These are phyloP conservation scores for Lentinula guzmanii DNA, from an alignment of 768 basidiomycete genomes.

Conservation along the genomic window DNA sequence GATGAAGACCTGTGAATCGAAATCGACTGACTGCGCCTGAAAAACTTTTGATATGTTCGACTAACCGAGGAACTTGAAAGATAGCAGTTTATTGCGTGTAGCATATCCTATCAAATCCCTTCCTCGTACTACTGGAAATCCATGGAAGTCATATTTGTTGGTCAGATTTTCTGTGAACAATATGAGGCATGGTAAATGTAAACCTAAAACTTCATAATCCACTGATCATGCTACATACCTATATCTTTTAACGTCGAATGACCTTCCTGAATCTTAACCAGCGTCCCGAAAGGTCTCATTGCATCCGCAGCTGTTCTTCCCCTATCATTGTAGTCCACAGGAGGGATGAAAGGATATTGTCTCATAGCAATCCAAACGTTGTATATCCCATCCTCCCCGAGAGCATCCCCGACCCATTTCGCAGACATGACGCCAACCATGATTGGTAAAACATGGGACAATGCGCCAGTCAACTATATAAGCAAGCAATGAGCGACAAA, in stretches of 20 bases:
- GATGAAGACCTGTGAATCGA: slow-evolving; percentile 20
- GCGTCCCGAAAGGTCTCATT: slow-evolving; percentile 47
- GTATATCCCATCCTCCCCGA: slow-evolving; percentile 66
- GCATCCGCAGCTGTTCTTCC: slow-evolving; percentile 56
- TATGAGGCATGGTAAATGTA: no score
- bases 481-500: background rate
- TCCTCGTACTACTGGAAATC: slow-evolving; percentile 58
- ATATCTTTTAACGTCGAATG: slow-evolving; percentile 42
- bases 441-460: slow-evolving; percentile 77
- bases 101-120: slow-evolving; percentile 54
- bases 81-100: slow-evolving; percentile 46
- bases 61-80: slow-evolving; percentile 24
- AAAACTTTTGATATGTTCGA: background rate
- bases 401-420: slow-evolving; percentile 73
- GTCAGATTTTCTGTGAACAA: slow-evolving; percentile 31
- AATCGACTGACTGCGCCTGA: background rate
- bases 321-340: slow-evolving; percentile 56
- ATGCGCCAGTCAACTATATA: slow-evolving; percentile 62
- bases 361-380: slow-evolving; percentile 68
- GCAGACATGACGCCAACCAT: slow-evolving; percentile 76
- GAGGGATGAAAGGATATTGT: slow-evolving; percentile 66
- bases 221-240: slow-evolving; percentile 20
- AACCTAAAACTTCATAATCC: no score
- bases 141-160: slow-evolving; percentile 41
- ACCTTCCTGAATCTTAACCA: slow-evolving; percentile 50